A percentile compares a stretch with the other conserved stretches of the same genome.
These are phyloP conservation scores for Galerina sulciceps DNA, from an alignment of 768 basidiomycete genomes.

Conservation along the genomic window DNA sequence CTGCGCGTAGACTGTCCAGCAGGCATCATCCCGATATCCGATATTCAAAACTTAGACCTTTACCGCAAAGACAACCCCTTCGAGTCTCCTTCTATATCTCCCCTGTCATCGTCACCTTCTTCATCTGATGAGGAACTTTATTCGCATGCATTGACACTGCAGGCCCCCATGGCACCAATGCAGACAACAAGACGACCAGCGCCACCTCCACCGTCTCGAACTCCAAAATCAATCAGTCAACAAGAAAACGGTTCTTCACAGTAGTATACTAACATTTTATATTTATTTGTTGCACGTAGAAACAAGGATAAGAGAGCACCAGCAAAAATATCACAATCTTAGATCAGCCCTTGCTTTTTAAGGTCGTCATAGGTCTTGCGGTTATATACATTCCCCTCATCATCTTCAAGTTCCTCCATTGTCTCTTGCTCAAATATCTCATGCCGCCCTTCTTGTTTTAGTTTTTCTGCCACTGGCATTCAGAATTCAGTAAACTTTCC, in stretches of 20 bases:
- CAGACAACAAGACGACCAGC: constrained; percentile 42
- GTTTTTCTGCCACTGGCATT: constrained; percentile 86
- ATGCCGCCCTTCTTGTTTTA: constrained; percentile 95
- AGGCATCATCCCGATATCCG: constrained; percentile 53
- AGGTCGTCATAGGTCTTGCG: constrained; percentile 97
- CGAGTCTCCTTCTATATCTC: constrained; percentile 67
- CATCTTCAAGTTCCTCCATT: constrained; percentile 98
- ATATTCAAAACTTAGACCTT: constrained; percentile 36
- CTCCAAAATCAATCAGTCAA: constrained; percentile 15
- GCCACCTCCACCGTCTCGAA: constrained; percentile 46
- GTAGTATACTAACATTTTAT: background rate
- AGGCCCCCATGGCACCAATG: constrained; percentile 70
- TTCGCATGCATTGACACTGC: constrained; percentile 70
- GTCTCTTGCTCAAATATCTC: constrained; percentile 94
- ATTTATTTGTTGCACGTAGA: constrained; percentile 1
- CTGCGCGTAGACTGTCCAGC: constrained; percentile 54
- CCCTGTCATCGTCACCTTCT: constrained; percentile 75
- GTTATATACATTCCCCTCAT: constrained; percentile 98
- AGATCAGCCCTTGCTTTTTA: constrained; percentile 94
- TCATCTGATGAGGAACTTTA: constrained; percentile 89
- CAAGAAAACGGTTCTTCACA: constrained; percentile 2
- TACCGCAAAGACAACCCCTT: constrained; percentile 65
- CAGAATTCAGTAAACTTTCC: background rate
- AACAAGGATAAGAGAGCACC: background rate
- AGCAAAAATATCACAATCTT: constrained; percentile 14